phyloP scores from a whole-genome alignment of 345 rosid species.

The Aquilaria malaccensis region DNA sequence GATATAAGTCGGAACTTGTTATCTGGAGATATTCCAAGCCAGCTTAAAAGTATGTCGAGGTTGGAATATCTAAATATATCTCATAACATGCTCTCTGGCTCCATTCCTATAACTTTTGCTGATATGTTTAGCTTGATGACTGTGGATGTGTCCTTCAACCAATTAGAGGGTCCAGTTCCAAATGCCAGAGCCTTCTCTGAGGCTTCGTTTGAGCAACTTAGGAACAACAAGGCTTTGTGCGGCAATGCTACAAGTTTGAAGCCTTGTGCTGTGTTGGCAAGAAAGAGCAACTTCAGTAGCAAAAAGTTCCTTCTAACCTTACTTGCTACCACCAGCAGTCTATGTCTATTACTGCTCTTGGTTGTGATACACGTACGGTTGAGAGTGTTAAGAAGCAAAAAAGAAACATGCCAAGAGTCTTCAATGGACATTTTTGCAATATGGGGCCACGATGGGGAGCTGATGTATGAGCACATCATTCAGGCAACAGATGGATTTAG shows the following conservation, averaged over 20 bases:
- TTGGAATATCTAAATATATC: slow-evolving; percentile 12
- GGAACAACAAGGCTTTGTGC: background rate
- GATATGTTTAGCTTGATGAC: slow-evolving; percentile 6
- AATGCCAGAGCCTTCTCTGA: background rate
- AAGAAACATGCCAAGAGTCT: background rate
- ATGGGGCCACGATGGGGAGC: background rate
- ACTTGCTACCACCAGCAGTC: background rate
- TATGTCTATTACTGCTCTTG: slow-evolving; percentile 12
- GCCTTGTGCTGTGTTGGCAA: background rate
- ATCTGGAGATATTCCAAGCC: slow-evolving; percentile 13
- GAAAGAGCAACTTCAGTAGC: slow-evolving; percentile 1
- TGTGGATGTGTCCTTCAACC: slow-evolving; percentile 17
- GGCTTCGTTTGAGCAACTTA: background rate
- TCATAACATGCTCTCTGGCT: slow-evolving; percentile 18
- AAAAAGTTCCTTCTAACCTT: slow-evolving; percentile 8
- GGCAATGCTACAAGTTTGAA: slow-evolving; percentile 2
- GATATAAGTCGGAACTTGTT: slow-evolving; percentile 29
- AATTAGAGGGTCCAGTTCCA: slow-evolving; percentile 21
- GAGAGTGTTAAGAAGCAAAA: background rate
- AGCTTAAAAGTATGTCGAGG: background rate
- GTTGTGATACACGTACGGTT: slow-evolving; percentile 10
- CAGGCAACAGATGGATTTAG: slow-evolving; percentile 7
- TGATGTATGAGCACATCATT: slow-evolving; percentile 2
- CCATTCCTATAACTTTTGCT: slow-evolving; percentile 16
- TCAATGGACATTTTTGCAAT: background rate